Evolutionary conservation across 805 yeast genomes (phyloP).

Genomic region (Isabelozyma pseudorhagii): DNA sequence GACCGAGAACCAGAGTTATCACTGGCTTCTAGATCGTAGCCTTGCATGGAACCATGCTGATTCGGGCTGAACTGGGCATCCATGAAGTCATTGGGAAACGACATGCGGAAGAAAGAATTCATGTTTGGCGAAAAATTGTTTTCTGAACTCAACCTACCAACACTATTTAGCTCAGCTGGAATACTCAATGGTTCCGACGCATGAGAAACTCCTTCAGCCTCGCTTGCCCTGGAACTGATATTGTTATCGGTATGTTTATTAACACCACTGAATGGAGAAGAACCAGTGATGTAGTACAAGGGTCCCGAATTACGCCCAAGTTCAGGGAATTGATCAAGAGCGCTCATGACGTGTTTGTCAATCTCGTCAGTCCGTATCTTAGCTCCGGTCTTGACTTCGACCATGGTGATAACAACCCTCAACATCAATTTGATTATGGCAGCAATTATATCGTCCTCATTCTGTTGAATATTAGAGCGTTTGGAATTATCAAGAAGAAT

Average conservation of each 20-base stretch:
- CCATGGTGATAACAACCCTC: slow-evolving; percentile 14
- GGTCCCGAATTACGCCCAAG: neutral
- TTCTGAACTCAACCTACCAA: neutral
- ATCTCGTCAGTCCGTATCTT: slow-evolving; percentile 1
- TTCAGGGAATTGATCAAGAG: neutral
- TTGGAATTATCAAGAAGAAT: neutral
- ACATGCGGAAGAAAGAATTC: neutral
- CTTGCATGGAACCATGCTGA: neutral
- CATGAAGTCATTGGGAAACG: neutral
- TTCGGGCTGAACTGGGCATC: neutral
- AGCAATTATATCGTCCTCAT: neutral
- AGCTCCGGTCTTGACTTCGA: slow-evolving; percentile 12
- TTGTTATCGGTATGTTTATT: neutral
- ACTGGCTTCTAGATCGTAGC: neutral
- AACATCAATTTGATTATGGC: slow-evolving; percentile 15
- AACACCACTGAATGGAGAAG: neutral
- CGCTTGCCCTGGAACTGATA: neutral
- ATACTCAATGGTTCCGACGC: too few relatives aligned
- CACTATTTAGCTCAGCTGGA: neutral
- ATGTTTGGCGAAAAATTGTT: neutral
- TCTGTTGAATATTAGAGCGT: neutral
- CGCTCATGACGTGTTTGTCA: neutral
- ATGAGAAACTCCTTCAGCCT: too few relatives aligned
- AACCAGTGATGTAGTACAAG: neutral
- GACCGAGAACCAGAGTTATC: neutral